Evolutionary conservation across 2,329 filamentous ascomycete genomes (phyloP).

Genomic region (Penicillium sp.): DNA sequence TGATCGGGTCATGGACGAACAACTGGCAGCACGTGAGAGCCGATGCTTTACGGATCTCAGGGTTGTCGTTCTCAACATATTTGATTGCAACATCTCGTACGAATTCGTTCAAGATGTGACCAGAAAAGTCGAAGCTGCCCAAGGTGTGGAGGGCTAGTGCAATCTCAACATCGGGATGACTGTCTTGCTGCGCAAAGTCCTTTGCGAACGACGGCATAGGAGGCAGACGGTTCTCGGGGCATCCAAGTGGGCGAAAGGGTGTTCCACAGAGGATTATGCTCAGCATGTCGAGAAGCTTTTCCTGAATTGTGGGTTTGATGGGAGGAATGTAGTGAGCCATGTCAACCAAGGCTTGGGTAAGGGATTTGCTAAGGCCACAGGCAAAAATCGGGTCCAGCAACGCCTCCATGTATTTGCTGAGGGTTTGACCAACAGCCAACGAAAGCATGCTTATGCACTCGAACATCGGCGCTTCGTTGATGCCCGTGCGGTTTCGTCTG

Average conservation of each 20-base stretch:
- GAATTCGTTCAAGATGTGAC: constrained; percentile 93
- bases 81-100: constrained; percentile 97
- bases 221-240: constrained; percentile 79
- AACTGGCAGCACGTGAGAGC: constrained; percentile 97
- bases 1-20: constrained; percentile 93
- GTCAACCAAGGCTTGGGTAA: constrained; percentile 93
- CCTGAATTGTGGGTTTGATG: constrained; percentile 88
- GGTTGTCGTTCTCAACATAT: constrained; percentile 94
- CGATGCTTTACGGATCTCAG: constrained; percentile 88
- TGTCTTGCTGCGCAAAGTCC: constrained; percentile 79
- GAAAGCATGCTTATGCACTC: constrained; percentile 97
- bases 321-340: constrained; percentile 99
- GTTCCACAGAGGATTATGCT: constrained; percentile 90
- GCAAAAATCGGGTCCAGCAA: constrained; percentile 94
- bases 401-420: constrained; percentile 98
- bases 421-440: constrained; percentile 88
- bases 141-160: constrained; percentile 90
- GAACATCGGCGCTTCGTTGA: constrained; percentile 74
- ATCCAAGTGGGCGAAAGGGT: constrained; percentile 87
- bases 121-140: constrained; percentile 93
- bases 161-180: constrained; percentile 81
- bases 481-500: constrained; percentile 56
- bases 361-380: constrained; percentile 86
- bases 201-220: constrained; percentile 80
- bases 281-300: constrained; percentile 88